Percentiles rank a stretch among this genome's conserved stretches.
phyloP scores from a whole-genome alignment of 2,329 filamentous ascomycete species.

The Phoma sp. region DNA sequence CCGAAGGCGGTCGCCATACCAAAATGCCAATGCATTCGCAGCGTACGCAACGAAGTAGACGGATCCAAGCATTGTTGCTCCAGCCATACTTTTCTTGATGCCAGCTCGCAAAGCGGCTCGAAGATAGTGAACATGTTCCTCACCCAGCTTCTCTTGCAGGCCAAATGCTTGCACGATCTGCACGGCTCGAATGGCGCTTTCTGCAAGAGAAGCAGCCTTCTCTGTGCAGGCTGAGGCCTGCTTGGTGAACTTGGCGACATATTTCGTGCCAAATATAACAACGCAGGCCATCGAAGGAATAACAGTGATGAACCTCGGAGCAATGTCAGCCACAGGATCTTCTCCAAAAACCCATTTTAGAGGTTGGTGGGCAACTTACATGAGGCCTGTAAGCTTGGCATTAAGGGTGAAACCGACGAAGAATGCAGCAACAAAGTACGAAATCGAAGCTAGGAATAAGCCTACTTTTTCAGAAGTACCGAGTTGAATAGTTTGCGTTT shows the following conservation, averaged over 20 bases:
- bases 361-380: constrained; percentile 27
- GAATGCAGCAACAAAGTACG: constrained; percentile 55
- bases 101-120: constrained; percentile 45
- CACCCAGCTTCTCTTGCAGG: constrained; percentile 49
- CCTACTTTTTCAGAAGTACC: constrained; percentile 57
- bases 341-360: too few species aligned
- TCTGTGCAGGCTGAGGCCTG: constrained; percentile 48
- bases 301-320: constrained; percentile 49
- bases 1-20: constrained; percentile 48
- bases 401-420: constrained; percentile 55
- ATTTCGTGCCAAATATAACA: constrained; percentile 51
- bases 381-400: constrained; percentile 50
- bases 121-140: constrained; percentile 47
- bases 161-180: constrained; percentile 58
- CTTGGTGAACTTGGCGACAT: constrained; percentile 50
- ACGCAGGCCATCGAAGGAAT: constrained; percentile 57
- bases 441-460: constrained; percentile 54
- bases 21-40: constrained; percentile 56
- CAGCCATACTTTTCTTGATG: constrained; percentile 50
- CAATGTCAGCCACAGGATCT: constrained; percentile 5
- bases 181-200: constrained; percentile 55
- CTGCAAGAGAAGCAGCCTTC: constrained; percentile 53
- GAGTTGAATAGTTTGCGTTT: constrained; percentile 54
- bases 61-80: constrained; percentile 51
- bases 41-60: constrained; percentile 56